A percentile compares a stretch with the other conserved stretches of the same genome.
Conservation (phyloP, 805 yeast genomes). For the Wickerhamiella shivajii region DNA sequence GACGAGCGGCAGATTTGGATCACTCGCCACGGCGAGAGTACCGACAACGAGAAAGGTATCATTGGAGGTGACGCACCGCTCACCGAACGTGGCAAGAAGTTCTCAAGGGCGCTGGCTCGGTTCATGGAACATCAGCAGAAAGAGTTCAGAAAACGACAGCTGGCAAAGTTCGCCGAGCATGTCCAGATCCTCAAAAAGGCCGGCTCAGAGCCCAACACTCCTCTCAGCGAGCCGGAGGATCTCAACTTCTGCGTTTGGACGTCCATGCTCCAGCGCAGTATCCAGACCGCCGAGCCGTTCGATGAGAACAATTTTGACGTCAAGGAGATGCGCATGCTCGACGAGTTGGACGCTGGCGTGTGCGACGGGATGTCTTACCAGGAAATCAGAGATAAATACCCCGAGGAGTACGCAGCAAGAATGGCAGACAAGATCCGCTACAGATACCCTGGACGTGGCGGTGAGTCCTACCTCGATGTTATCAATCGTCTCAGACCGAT, state of each 20-base stretch:
- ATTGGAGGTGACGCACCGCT: constrained; percentile 86
- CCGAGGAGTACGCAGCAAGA: constrained; percentile 68
- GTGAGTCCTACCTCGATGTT: constrained; percentile 90
- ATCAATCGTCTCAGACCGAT: constrained; percentile 79
- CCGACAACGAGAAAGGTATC: constrained; percentile 67
- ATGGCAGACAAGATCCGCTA: constrained; percentile 65
- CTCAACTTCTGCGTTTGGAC: constrained; percentile 85
- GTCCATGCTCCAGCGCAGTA: constrained; percentile 65
- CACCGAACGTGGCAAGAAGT: constrained; percentile 64
- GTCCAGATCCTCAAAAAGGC: constrained; percentile 28
- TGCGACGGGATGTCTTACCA: constrained; percentile 88
- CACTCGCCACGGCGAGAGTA: constrained; percentile 87
- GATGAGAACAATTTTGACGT: constrained; percentile 60
- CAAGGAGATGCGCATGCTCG: constrained; percentile 83
- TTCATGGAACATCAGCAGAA: constrained; percentile 60
- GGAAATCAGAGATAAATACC: constrained; percentile 58
- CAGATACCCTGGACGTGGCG: constrained; percentile 94
- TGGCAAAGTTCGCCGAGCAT: constrained; percentile 35
- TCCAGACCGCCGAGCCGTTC: constrained; percentile 65
- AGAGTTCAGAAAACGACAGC: constrained; percentile 50
- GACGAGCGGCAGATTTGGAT: constrained; percentile 87
- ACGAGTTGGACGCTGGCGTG: constrained; percentile 86
- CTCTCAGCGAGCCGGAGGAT: constrained; percentile 36
- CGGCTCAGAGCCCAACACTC: constrained; percentile 24
- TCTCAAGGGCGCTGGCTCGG: constrained; percentile 54